These are phyloP conservation scores for Ceratobasidium theobromae DNA, from an alignment of 1,284 basidiomycete species.

Conservation along the genomic window DNA sequence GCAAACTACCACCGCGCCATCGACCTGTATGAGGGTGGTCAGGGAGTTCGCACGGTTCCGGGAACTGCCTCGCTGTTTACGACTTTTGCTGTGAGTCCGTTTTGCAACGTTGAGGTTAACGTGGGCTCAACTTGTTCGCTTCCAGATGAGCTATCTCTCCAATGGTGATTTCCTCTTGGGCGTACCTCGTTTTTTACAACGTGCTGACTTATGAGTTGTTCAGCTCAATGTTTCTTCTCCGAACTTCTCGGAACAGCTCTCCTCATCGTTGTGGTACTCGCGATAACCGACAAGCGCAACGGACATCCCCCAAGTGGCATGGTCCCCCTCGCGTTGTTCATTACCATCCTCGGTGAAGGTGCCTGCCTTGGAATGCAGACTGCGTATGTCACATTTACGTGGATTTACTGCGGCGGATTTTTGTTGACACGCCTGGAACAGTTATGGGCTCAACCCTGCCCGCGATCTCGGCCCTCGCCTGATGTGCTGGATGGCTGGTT, in stretches of 20 bases:
- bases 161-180: constrained; percentile 28
- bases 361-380: constrained; percentile 60
- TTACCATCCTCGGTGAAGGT: constrained; percentile 58
- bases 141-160: constrained; percentile 34
- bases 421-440: constrained; percentile 38
- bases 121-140: neutral
- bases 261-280: constrained; percentile 53
- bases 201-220: constrained; percentile 53
- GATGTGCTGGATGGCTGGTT: constrained; percentile 61
- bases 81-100: constrained; percentile 62
- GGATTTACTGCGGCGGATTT: neutral
- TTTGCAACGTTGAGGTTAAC: neutral
- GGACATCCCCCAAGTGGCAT: constrained; percentile 52
- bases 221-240: constrained; percentile 30
- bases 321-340: constrained; percentile 57
- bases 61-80: constrained; percentile 70
- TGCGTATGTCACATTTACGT: constrained; percentile 37
- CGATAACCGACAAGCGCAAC: constrained; percentile 52
- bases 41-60: constrained; percentile 57
- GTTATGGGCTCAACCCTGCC: constrained; percentile 60
- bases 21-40: constrained; percentile 65
- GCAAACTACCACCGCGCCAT: constrained; percentile 78
- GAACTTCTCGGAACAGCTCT: constrained; percentile 61
- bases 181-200: constrained; percentile 50
- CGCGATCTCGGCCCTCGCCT: constrained; percentile 65